Percentiles rank a stretch among this genome's conserved stretches.
Conservation (phyloP, 225 moss, liverwort and hornwort species). For the Rhytidiadelphus loreus region DNA sequence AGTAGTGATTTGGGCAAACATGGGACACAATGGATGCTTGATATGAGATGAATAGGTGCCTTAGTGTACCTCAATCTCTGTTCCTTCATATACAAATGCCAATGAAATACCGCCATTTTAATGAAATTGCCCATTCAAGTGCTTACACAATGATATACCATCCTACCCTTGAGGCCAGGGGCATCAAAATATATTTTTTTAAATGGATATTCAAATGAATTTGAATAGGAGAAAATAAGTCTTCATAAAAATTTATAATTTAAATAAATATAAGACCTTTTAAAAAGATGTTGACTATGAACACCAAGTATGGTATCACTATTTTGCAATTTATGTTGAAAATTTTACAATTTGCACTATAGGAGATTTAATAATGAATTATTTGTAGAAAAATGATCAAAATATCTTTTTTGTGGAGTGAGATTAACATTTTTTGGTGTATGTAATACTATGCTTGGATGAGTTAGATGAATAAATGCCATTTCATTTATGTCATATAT, state of each 20-base stretch:
- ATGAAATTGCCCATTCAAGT: too few species aligned
- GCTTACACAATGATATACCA: fast-evolving
- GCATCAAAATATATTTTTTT: fast-evolving
- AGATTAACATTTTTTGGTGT: neutral
- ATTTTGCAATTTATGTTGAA: fast-evolving
- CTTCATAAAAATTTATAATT: neutral
- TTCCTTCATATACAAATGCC: too few species aligned
- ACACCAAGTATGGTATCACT: fast-evolving
- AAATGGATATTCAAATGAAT: neutral
- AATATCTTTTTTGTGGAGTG: neutral
- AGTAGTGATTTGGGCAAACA: too few species aligned
- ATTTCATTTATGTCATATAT: neutral
- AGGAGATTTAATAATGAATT: neutral
- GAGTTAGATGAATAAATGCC: neutral
- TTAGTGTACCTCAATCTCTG: too few species aligned
- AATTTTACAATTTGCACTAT: too few species aligned
- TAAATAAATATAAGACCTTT: neutral
- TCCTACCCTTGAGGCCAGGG: fast-evolving
- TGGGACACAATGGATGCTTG: too few species aligned
- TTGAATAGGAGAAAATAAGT: neutral
- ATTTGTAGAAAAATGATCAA: neutral
- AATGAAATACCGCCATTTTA: too few species aligned
- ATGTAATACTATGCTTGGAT: fast-evolving
- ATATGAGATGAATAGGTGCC: too few species aligned
- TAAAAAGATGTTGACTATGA: neutral